phyloP scores from a whole-genome alignment of 352 stramenopile species.

The Pythium brachiatum region DNA sequence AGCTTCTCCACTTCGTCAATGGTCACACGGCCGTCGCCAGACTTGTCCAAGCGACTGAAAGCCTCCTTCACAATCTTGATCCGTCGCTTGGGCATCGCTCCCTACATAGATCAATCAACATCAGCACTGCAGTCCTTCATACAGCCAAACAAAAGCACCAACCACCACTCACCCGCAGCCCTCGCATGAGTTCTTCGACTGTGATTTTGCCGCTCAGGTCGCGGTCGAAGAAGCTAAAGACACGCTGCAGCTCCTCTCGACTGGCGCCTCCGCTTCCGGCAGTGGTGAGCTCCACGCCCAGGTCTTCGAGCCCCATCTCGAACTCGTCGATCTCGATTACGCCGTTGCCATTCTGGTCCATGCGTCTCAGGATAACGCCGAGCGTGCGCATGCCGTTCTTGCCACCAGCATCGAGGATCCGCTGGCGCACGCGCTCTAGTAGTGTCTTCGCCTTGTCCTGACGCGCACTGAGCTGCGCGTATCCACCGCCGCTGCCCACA shows the following conservation, averaged over 20 bases:
- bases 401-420: slow-evolving; percentile 57
- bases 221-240: slow-evolving; percentile 78
- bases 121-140: not conserved
- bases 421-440: slow-evolving; percentile 42
- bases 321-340: slow-evolving; percentile 75
- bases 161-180: slow-evolving; percentile 54
- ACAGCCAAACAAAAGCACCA: not conserved
- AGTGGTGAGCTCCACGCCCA: slow-evolving; percentile 33
- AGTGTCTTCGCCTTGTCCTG: slow-evolving; percentile 26
- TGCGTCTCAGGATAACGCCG: slow-evolving; percentile 59
- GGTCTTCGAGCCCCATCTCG: slow-evolving; percentile 42
- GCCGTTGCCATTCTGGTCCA: slow-evolving; percentile 80
- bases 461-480: not conserved
- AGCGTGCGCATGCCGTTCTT: slow-evolving; percentile 78
- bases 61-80: slow-evolving; percentile 84
- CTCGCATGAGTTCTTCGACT: slow-evolving; percentile 87
- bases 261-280: slow-evolving; percentile 20
- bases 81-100: slow-evolving; percentile 72
- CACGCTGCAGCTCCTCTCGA: slow-evolving; percentile 39
- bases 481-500: slow-evolving; percentile 29
- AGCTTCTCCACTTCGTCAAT: slow-evolving; percentile 68
- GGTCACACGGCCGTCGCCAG: slow-evolving; percentile 53
- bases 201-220: slow-evolving; percentile 84
- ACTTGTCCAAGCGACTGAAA: slow-evolving; percentile 74
- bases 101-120: slow-evolving; percentile 26